Evolutionary conservation across 2,329 filamentous ascomycete genomes (phyloP), one percentile per base, ranked within the genome.

Genomic region (Phyllosticta citribraziliensis): DNA sequence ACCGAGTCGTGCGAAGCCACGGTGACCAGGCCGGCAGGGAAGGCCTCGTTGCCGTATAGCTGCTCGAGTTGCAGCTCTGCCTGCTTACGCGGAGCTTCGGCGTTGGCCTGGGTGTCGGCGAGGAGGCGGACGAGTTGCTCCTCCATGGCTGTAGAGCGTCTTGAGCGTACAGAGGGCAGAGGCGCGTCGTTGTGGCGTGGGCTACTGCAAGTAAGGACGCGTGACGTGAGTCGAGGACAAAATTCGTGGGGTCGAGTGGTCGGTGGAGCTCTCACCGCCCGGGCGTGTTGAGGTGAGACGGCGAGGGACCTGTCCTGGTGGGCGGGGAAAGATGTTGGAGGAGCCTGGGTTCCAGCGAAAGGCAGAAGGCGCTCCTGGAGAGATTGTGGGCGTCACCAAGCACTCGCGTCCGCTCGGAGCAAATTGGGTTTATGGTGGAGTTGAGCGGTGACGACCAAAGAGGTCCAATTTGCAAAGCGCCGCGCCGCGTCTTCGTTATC

Each of bases 121-220:
- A 99, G 86, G 73, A 97, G 83, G 75, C 87, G 86, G 69, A 94
- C 86, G 75, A 99, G 85, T 80, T 96, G 87, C 78, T 95, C 88
- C 83, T 96, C 92, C 91, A 96, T 96, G 54, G 54, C 55, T 56
- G 55, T 30, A 19, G 50, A 47, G 12, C 2, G 47, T 50, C 4
- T 27, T 10, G 35, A 19, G 30, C 24, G 47, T 30, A n/a, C 20
- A 24, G 52, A 27, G 52, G 24, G 52, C 24, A 53, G 20, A 27
- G 53, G 22, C 30, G 59, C 52, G 59, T 55, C 27, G 40, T 47
- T 47, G 40, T 47, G 14, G 17, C 40, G 40, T n/a, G 14, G 52
- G 27, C 52, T 25, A 25, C 27, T 22, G 24, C 27, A 33, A 24
- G 27, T 17, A 19, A 33, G 19, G 52, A 54, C 52, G 52, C 12